Evolutionary conservation across 1,284 basidiomycete genomes (phyloP).

Genomic region (Ganoderma boninense): DNA sequence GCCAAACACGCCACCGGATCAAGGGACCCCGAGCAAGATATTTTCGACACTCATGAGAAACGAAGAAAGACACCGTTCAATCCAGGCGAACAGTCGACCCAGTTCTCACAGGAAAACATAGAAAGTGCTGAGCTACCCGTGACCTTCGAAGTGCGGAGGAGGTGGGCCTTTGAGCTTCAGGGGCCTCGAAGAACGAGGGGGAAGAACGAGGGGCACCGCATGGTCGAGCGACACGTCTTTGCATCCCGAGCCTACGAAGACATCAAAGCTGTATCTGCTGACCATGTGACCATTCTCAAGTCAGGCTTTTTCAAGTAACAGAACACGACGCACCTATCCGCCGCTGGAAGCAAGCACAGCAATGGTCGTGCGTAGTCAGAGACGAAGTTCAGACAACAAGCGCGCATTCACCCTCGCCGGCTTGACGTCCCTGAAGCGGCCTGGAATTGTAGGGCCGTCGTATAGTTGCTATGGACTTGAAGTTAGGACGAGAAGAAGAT

Average conservation of each 20-base stretch:
- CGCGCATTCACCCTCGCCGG: neutral
- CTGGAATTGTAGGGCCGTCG: too few relatives aligned
- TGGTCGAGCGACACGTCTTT: neutral
- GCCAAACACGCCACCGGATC: neutral
- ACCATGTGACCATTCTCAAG: neutral
- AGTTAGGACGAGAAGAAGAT: too few relatives aligned
- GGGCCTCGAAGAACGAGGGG: neutral
- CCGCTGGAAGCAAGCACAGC: too few relatives aligned
- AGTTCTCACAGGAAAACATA: neutral
- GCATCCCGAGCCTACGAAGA: too few relatives aligned
- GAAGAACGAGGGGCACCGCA: neutral
- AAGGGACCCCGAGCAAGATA: neutral
- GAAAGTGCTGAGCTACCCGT: neutral
- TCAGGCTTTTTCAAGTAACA: too few relatives aligned
- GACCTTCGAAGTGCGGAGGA: neutral
- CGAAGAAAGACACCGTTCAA: neutral
- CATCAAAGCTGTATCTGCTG: neutral
- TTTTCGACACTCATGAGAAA: neutral
- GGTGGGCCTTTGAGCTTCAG: neutral
- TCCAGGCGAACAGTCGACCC: neutral
- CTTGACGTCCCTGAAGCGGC: too few relatives aligned
- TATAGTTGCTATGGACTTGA: too few relatives aligned
- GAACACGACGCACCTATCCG: neutral
- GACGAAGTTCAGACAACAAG: neutral
- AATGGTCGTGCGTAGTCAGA: neutral